Conservation (phyloP, 2,329 filamentous ascomycete species). For the Arthroderma sp. region DNA sequence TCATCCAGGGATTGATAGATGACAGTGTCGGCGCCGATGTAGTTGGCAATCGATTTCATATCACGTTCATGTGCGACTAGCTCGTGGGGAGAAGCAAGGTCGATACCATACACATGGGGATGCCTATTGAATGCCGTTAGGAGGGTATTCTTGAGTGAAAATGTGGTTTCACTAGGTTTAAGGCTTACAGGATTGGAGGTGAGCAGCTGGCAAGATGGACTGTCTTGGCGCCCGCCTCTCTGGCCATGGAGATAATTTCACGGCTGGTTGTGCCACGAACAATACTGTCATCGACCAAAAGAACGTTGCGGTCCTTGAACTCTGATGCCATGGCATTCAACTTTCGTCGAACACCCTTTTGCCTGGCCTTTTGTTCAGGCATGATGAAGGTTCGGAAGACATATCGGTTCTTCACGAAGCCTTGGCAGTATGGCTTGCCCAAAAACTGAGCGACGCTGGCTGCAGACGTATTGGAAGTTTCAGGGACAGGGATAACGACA, state of each 20-base stretch:
- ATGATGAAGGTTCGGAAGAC: slow-evolving; percentile 81
- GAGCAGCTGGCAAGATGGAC: slow-evolving; percentile 75
- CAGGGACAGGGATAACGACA: slow-evolving; percentile 65
- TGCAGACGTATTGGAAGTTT: slow-evolving; percentile 72
- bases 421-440: slow-evolving; percentile 64
- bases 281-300: slow-evolving; percentile 80
- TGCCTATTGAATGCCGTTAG: slow-evolving; percentile 30
- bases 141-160: slow-evolving; percentile 6
- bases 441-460: slow-evolving; percentile 62
- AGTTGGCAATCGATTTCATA: slow-evolving; percentile 46
- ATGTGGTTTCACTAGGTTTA: no score
- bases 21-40: slow-evolving; percentile 62
- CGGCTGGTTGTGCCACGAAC: slow-evolving; percentile 73
- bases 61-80: slow-evolving; percentile 58
- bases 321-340: slow-evolving; percentile 76
- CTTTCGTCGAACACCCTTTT: slow-evolving; percentile 82
- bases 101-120: slow-evolving; percentile 77
- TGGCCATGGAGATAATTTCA: slow-evolving; percentile 71
- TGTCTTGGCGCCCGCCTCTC: slow-evolving; percentile 67
- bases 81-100: slow-evolving; percentile 57
- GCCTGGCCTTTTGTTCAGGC: slow-evolving; percentile 65
- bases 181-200: slow-evolving; percentile 54
- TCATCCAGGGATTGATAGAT: slow-evolving; percentile 67
- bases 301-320: slow-evolving; percentile 66
- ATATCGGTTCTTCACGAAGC: slow-evolving; percentile 81